Conservation (phyloP, 116 monocot genomes). For the Cymodocea nodosa region DNA sequence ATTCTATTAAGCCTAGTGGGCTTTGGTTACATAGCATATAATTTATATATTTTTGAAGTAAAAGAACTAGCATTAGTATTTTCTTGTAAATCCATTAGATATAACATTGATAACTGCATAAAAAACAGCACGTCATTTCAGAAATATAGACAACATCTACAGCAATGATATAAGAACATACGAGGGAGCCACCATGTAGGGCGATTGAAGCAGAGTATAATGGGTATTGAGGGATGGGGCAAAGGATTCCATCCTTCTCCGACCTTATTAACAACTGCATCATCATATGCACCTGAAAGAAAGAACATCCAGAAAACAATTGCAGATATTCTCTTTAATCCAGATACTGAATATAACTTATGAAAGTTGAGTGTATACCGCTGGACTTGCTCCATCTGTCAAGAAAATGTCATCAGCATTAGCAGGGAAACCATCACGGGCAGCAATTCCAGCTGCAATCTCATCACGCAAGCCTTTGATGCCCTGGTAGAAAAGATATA, state of each 20-base stretch:
- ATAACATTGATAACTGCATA: too few species aligned
- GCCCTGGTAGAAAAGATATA: constrained; percentile 36
- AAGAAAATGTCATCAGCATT: constrained; percentile 87
- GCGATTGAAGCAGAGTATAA: constrained; percentile 95
- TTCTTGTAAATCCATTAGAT: too few species aligned
- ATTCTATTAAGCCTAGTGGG: too few species aligned
- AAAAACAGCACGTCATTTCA: too few species aligned
- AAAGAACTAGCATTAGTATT: too few species aligned
- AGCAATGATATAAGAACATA: constrained; percentile 15
- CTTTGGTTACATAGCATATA: too few species aligned
- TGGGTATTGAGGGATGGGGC: constrained; percentile 96
- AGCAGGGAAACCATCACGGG: constrained; percentile 78
- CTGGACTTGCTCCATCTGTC: constrained; percentile 95
- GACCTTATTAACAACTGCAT: constrained; percentile 87
- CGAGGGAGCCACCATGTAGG: constrained; percentile 94
- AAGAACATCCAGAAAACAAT: constrained; percentile 1
- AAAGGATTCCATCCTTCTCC: constrained; percentile 94
- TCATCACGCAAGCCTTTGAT: constrained; percentile 80
- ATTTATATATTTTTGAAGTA: too few species aligned
- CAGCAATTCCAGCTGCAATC: constrained; percentile 90
- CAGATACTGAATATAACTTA: background rate
- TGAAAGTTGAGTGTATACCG: constrained; percentile 20
- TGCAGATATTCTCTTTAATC: background rate
- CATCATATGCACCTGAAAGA: constrained; percentile 93
- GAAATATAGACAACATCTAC: background rate